phyloP scores from a whole-genome alignment of 805 yeast species.

The Peterozyma toletana region DNA sequence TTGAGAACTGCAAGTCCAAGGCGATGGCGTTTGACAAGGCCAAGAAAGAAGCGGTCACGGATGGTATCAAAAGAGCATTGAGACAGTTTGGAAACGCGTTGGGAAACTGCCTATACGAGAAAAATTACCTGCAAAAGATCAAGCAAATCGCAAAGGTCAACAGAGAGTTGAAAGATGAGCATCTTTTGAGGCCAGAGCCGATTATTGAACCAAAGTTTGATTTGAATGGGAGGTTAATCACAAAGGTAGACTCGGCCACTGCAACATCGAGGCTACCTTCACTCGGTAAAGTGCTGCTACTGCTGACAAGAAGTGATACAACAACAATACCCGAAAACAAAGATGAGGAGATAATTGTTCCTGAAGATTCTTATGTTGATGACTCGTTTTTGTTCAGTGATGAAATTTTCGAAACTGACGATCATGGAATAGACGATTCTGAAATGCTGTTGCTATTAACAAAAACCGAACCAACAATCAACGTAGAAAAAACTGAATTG shows the following conservation, averaged over 20 bases:
- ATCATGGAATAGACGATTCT: conserved; percentile 18
- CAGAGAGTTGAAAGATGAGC: conserved; percentile 19
- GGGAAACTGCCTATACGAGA: conserved; percentile 82
- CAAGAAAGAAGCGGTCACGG: conserved; percentile 79
- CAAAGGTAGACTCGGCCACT: conserved; percentile 1
- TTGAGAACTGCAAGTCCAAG: conserved; percentile 62
- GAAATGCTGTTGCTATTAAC: conserved; percentile 14
- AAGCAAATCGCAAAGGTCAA: conserved; percentile 32
- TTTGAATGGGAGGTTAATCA: conserved; percentile 8
- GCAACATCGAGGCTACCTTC: no score
- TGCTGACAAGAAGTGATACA: neutral
- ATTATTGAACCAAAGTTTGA: conserved; percentile 8
- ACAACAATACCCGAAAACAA: neutral
- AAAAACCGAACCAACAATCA: conserved; percentile 1
- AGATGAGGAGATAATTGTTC: conserved; percentile 3
- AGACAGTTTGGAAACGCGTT: conserved; percentile 74
- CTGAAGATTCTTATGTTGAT: conserved; percentile 21
- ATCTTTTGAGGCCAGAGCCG: conserved; percentile 21
- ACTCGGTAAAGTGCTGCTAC: neutral
- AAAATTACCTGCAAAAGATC: conserved; percentile 48
- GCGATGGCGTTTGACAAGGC: conserved; percentile 76
- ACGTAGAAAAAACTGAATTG: neutral
- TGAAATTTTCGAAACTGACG: conserved; percentile 24
- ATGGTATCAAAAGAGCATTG: conserved; percentile 72
- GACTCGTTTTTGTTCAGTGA: conserved; percentile 52